Conservation (phyloP, 1,139 yeast genomes). For the Suhomyces anneliseae region DNA sequence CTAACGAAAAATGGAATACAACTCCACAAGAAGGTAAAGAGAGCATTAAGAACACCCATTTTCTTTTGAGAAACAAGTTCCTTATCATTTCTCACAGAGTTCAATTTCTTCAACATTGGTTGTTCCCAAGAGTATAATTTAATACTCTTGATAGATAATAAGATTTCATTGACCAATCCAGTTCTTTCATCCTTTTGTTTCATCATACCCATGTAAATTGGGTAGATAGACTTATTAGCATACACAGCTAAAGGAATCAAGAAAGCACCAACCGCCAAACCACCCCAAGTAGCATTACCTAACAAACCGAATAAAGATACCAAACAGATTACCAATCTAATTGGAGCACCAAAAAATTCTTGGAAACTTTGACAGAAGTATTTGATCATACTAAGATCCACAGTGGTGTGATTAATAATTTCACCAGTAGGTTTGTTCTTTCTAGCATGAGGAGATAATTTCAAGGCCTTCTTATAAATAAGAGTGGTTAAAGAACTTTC, state of each 20-base stretch:
- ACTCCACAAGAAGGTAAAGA: slow-evolving; percentile 22
- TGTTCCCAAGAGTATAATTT: slow-evolving; percentile 23
- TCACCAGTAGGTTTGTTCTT: slow-evolving; percentile 31
- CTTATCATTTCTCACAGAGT: slow-evolving; percentile 21
- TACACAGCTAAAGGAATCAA: slow-evolving; percentile 22
- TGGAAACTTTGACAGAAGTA: slow-evolving; percentile 19
- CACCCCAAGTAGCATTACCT: slow-evolving; percentile 29
- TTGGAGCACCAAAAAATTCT: slow-evolving; percentile 23
- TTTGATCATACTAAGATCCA: slow-evolving; percentile 23
- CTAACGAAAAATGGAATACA: slow-evolving; percentile 26
- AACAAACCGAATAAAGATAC: slow-evolving; percentile 23
- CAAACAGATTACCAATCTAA: slow-evolving; percentile 22
- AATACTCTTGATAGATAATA: slow-evolving; percentile 27
- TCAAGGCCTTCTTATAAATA: slow-evolving; percentile 27
- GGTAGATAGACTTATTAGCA: slow-evolving; percentile 20
- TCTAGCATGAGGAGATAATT: slow-evolving; percentile 27
- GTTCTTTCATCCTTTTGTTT: slow-evolving; percentile 28
- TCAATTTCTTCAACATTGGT: slow-evolving; percentile 23
- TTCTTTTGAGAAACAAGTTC: slow-evolving; percentile 19
- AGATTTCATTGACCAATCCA: slow-evolving; percentile 27
- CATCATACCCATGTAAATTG: slow-evolving; percentile 22
- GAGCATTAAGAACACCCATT: slow-evolving; percentile 22
- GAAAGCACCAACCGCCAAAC: slow-evolving; percentile 22
- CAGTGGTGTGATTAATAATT: slow-evolving; percentile 28
- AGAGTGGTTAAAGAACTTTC: slow-evolving; percentile 24